A percentile compares a stretch with the other conserved stretches of the same genome.
phyloP scores from a whole-genome alignment of 73 alveolate species.

The Urostyla sp. region DNA sequence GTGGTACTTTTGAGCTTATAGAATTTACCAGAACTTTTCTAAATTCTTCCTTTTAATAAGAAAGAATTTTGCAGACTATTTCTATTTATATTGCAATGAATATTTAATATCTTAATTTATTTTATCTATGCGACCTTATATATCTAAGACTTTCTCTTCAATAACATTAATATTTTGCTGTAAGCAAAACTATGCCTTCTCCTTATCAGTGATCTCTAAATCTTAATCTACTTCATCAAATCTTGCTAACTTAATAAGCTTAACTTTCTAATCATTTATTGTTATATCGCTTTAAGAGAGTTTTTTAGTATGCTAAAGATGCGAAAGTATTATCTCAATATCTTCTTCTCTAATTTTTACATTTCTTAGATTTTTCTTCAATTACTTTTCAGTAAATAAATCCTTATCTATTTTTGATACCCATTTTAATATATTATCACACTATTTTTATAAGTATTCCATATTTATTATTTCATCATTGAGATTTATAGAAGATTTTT shows the following conservation, averaged over 20 bases:
- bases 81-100: background rate
- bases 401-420: background rate
- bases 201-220: constrained; percentile 9
- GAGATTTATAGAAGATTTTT: background rate
- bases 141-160: background rate
- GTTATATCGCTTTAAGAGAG: background rate
- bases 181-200: constrained; percentile 29
- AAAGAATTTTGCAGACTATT: background rate
- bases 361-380: background rate
- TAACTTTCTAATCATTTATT: background rate
- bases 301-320: background rate
- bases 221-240: background rate
- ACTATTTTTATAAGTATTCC: constrained; percentile 5
- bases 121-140: background rate
- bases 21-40: constrained; percentile 40
- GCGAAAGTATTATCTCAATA: constrained; percentile 19
- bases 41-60: constrained; percentile 17
- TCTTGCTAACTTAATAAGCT: background rate
- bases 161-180: background rate
- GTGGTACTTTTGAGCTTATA: constrained; percentile 5
- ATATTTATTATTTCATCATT: constrained; percentile 26
- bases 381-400: constrained; percentile 13
- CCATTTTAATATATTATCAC: constrained; percentile 12
- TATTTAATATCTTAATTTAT: background rate
- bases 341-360: constrained; percentile 9